Evolutionary conservation across 176 grass and related monocot genomes (phyloP).

Genomic region (Phragmites australis): DNA sequence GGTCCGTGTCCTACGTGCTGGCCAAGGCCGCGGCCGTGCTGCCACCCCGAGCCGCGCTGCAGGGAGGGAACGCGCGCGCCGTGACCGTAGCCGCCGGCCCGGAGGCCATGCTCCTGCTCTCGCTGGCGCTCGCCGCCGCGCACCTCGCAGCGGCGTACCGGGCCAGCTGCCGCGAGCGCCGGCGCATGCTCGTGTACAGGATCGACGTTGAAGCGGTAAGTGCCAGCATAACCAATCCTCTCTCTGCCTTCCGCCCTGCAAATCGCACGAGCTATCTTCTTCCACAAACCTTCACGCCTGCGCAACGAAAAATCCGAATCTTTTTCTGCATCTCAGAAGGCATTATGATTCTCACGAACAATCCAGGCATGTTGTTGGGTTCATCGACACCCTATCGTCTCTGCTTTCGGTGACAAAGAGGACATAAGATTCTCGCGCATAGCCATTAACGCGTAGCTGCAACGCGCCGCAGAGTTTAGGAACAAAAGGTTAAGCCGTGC

Average conservation of each 20-base stretch:
- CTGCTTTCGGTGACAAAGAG: constrained; percentile 55
- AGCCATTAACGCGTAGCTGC: constrained; percentile 19
- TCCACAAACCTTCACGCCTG: background rate
- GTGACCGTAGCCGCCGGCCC: background rate
- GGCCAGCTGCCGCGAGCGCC: constrained; percentile 84
- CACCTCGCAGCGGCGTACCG: constrained; percentile 84
- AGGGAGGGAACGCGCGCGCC: background rate
- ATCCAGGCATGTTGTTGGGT: constrained; percentile 40
- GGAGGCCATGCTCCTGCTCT: constrained; percentile 63
- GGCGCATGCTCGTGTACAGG: constrained; percentile 80
- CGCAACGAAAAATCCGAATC: background rate
- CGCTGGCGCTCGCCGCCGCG: constrained; percentile 69
- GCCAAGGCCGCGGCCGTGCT: constrained; percentile 53
- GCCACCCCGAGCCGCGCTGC: constrained; percentile 1
- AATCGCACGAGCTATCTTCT: background rate
- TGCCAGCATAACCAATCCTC: background rate
- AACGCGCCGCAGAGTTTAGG: background rate
- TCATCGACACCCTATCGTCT: constrained; percentile 4
- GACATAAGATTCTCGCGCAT: constrained; percentile 18
- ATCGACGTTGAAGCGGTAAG: constrained; percentile 96
- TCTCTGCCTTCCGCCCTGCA: background rate
- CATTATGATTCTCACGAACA: constrained; percentile 27
- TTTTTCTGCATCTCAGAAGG: background rate
- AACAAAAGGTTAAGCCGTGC: constrained; percentile 24
- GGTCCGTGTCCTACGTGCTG: constrained; percentile 61